Percentiles rank a stretch among this genome's conserved stretches.
phyloP scores from a whole-genome alignment of 345 rosid genomes.

The Sapria himalayana region DNA sequence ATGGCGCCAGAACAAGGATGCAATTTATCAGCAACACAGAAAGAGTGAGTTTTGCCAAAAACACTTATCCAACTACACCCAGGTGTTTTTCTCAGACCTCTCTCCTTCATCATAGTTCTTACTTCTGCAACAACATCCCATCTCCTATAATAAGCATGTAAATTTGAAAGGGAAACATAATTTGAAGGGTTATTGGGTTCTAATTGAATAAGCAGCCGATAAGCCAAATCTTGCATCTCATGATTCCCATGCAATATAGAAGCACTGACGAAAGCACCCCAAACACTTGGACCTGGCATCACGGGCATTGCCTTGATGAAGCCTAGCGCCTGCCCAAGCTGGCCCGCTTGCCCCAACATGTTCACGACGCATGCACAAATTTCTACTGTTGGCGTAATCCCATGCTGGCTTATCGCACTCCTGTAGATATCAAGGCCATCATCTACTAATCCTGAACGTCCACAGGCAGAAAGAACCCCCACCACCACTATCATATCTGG shows the following conservation, averaged over 20 bases:
- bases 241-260: constrained; percentile 35
- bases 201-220: constrained; percentile 24
- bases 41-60: constrained; percentile 24
- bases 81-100: constrained; percentile 39
- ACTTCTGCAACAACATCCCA: constrained; percentile 47
- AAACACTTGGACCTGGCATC: constrained; percentile 39
- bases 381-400: constrained; percentile 33
- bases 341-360: constrained; percentile 41
- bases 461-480: constrained; percentile 47
- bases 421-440: constrained; percentile 30
- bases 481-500: constrained; percentile 36
- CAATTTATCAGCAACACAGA: constrained; percentile 29
- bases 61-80: constrained; percentile 58
- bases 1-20: constrained; percentile 25
- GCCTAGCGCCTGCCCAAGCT: constrained; percentile 24
- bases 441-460: constrained; percentile 27
- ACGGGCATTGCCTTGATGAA: constrained; percentile 34
- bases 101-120: constrained; percentile 35
- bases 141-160: constrained; percentile 33
- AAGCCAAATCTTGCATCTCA: constrained; percentile 40
- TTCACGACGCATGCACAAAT: constrained; percentile 50
- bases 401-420: constrained; percentile 14
- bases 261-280: constrained; percentile 57
- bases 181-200: constrained; percentile 54
- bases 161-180: constrained; percentile 35